Base-by-base conservation (phyloP, 208 protist genomes). In the Phytomonas sp. region DNA sequence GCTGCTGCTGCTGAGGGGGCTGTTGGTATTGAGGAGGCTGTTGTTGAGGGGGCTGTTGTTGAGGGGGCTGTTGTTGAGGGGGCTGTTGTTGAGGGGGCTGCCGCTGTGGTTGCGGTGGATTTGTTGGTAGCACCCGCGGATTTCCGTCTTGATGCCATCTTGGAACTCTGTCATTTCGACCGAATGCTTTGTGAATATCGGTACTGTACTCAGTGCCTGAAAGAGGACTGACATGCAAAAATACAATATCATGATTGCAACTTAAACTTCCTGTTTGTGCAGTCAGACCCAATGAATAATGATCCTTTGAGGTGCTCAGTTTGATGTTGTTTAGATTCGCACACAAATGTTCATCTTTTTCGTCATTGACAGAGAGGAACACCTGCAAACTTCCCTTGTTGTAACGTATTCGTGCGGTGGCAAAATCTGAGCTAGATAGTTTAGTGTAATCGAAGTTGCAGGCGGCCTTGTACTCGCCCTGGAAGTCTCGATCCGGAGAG, bases 201-300 rank as follows among this genome's bases (percentile, higher is more conserved):
- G 89, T 77, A 61, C 81, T 75, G 79, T 93, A 95, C 15, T 66
- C 62, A 1, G 62, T 73, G 11, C 70, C 77, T 26, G 68, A 71
- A 23, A 94, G 56, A 4, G 86, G 78, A 28, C 78, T 78, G 2
- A 85, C 67, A 70, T 96, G 87, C 20, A 93, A 56, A 75, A 89
- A 96, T 15, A 84, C 20, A 51, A 96, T 78, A 68, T 96, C 90
- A 74, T 96, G 90, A 43, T 73, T 81, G 56, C 86, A 79, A 0
- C 76, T 72, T 46, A 88, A 67, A 13, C 56, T 80, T 8, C 90
- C 85, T 5, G 90, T 93, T 56, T 77, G 80, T 0, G 84, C 87
- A 32, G 81, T 91, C 40, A 96, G 68, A 29, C 88, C 87, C 36
- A 96, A 75, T 70, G 85, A 85, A 62, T 83, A 89, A 23, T 72